phyloP scores from a whole-genome alignment of 106 monocot genomes.

The Alisma plantagoaquatica region DNA sequence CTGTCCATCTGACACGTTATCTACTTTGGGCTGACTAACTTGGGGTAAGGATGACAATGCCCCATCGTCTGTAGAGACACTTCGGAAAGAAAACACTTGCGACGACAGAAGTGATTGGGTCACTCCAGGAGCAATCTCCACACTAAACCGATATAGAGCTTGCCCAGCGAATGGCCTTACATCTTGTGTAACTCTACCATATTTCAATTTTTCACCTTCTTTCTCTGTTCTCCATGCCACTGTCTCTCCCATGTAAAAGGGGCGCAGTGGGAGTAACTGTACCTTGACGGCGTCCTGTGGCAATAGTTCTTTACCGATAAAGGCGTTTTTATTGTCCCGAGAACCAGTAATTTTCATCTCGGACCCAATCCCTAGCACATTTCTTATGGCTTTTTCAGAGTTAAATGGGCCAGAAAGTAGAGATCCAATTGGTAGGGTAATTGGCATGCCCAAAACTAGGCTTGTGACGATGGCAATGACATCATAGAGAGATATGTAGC shows the following conservation, averaged over 20 bases:
- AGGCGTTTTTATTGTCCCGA: constrained; percentile 22
- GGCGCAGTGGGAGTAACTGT: constrained; percentile 83
- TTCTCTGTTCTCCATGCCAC: constrained; percentile 82
- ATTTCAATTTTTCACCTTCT: constrained; percentile 77
- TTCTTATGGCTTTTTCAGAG: constrained; percentile 52
- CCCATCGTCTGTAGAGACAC: constrained; percentile 51
- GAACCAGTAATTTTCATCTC: constrained; percentile 24
- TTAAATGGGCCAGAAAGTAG: constrained; percentile 64
- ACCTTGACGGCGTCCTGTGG: constrained; percentile 84
- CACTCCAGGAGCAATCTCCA: constrained; percentile 59
- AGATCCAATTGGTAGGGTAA: constrained; percentile 54
- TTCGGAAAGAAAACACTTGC: constrained; percentile 88
- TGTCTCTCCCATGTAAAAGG: constrained; percentile 85
- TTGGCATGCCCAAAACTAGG: constrained; percentile 43
- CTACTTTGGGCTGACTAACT: constrained; percentile 10
- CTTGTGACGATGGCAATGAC: constrained; percentile 60
- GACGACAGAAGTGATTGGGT: constrained; percentile 65
- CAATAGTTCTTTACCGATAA: constrained; percentile 54
- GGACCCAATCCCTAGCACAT: constrained; percentile 52
- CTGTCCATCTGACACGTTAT: too few relatives aligned
- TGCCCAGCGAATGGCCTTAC: constrained; percentile 85
- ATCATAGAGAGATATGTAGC: constrained; percentile 75
- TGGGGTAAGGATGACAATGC: constrained; percentile 17
- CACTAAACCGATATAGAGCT: constrained; percentile 65
- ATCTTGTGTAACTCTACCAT: constrained; percentile 85